Conservation (phyloP, 148 eudicot genomes). For the Camellia sinensis region DNA sequence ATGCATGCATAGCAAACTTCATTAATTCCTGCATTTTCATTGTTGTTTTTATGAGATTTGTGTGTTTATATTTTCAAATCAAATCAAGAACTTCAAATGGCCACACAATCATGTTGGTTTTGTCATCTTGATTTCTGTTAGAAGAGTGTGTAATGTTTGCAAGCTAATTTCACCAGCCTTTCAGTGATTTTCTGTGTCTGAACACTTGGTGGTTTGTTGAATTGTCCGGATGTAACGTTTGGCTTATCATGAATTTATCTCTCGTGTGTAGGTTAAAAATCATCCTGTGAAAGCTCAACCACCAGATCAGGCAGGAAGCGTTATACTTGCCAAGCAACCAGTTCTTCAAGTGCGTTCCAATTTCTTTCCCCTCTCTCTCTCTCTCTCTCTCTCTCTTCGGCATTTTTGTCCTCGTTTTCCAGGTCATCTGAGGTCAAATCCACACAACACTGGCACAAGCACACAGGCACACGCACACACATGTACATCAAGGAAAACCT, state of each 20-base stretch:
- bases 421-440: not conserved
- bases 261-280: slow-evolving; percentile 53
- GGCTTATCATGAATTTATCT: not conserved
- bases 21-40: not conserved
- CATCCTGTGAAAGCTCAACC: slow-evolving; percentile 93
- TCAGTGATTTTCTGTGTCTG: not conserved
- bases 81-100: not conserved
- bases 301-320: slow-evolving; percentile 73
- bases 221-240: not conserved
- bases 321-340: slow-evolving; percentile 89
- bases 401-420: not conserved
- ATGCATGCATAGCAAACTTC: not conserved
- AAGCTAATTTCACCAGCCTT: not conserved
- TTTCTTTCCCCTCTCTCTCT: not conserved
- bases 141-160: not conserved
- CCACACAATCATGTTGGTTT: not conserved
- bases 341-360: slow-evolving; percentile 59
- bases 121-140: not conserved
- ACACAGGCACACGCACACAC: not conserved
- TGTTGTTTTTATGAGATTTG: not conserved
- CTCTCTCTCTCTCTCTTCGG: not conserved
- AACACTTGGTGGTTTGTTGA: not conserved
- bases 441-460: not conserved
- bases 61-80: not conserved
- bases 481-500: slow-evolving; percentile 3